These are phyloP conservation scores for Torulaspora franciscae DNA, from an alignment of 805 yeast species.

Conservation along the genomic window DNA sequence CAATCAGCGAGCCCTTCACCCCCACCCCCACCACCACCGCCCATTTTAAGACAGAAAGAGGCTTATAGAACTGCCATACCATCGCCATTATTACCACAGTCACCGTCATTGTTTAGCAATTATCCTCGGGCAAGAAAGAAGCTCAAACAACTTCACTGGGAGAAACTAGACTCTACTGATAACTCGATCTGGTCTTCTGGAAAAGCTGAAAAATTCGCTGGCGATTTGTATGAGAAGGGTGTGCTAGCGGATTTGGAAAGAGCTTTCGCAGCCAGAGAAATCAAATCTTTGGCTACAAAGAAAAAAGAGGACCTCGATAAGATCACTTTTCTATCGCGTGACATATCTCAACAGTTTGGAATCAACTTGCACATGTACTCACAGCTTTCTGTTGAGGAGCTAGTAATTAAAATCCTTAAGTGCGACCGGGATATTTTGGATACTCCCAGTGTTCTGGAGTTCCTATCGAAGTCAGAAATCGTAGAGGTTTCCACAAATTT, in stretches of 20 bases:
- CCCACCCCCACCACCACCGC: slow-evolving; percentile 38
- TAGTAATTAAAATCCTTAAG: slow-evolving; percentile 63
- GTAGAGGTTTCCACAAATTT: slow-evolving; percentile 68
- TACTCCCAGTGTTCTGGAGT: slow-evolving; percentile 74
- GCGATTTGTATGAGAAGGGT: slow-evolving; percentile 67
- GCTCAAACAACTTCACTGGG: slow-evolving; percentile 96
- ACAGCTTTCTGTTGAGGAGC: slow-evolving; percentile 52
- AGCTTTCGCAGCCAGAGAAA: slow-evolving; percentile 79
- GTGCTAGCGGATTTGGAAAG: slow-evolving; percentile 78
- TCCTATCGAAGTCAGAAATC: slow-evolving; percentile 69
- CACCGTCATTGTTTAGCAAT: slow-evolving; percentile 40
- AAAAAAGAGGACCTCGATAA: slow-evolving; percentile 49
- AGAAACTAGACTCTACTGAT: slow-evolving; percentile 76
- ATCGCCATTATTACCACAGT: slow-evolving; percentile 36
- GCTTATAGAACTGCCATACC: slow-evolving; percentile 21
- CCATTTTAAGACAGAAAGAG: slow-evolving; percentile 10
- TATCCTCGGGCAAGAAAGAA: slow-evolving; percentile 68
- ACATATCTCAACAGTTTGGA: slow-evolving; percentile 90
- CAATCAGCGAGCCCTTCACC: slow-evolving; percentile 23
- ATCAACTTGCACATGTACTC: slow-evolving; percentile 83
- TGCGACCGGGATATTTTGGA: slow-evolving; percentile 71
- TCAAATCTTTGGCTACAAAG: slow-evolving; percentile 45
- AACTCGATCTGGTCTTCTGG: slow-evolving; percentile 81
- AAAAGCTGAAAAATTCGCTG: slow-evolving; percentile 52
- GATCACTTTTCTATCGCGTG: slow-evolving; percentile 69